phyloP scores from a whole-genome alignment of 2,329 filamentous ascomycete species.

The Arthrobotrys megalospora region DNA sequence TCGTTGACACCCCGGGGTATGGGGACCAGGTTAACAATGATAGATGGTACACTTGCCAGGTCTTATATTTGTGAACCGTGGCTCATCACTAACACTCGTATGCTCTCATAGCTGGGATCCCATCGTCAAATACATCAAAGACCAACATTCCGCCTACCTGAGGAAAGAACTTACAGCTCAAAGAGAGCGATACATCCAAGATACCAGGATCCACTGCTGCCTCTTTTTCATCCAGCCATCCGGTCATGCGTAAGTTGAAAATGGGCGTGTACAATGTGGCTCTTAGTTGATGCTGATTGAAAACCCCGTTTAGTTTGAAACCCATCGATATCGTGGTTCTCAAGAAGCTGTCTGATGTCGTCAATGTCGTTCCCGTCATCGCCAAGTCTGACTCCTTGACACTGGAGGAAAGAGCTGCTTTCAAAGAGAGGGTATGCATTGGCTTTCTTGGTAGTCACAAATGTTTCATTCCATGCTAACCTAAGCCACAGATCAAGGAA shows the following conservation, averaged over 20 bases:
- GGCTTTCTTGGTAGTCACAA: neutral
- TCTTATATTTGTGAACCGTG: neutral
- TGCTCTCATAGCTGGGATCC: constrained; percentile 83
- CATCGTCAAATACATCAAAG: constrained; percentile 99
- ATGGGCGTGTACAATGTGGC: neutral
- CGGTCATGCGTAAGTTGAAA: constrained; percentile 80
- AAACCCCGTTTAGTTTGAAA: constrained; percentile 77
- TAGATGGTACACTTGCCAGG: constrained; percentile 76
- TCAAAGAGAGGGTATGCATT: constrained; percentile 81
- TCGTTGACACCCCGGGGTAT: constrained; percentile 98
- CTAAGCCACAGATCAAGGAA: constrained; percentile 82
- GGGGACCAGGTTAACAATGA: constrained; percentile 99
- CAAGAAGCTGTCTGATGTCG: constrained; percentile 99
- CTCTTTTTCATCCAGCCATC: constrained; percentile 99
- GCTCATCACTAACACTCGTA: constrained; percentile 13
- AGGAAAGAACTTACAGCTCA: constrained; percentile 99
- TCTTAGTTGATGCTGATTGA: constrained; percentile 15
- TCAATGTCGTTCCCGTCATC: constrained; percentile 98
- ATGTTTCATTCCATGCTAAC: neutral
- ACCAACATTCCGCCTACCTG: constrained; percentile 98
- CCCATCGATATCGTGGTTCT: constrained; percentile 99
- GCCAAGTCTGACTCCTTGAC: constrained; percentile 98
- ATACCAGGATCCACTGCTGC: constrained; percentile 99
- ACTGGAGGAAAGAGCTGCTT: constrained; percentile 91
- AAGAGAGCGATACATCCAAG: constrained; percentile 98